A percentile compares a stretch with the other conserved stretches of the same genome.
phyloP scores from a whole-genome alignment of 192 early-diverging fungal species.

The Entrophospora sp. region DNA sequence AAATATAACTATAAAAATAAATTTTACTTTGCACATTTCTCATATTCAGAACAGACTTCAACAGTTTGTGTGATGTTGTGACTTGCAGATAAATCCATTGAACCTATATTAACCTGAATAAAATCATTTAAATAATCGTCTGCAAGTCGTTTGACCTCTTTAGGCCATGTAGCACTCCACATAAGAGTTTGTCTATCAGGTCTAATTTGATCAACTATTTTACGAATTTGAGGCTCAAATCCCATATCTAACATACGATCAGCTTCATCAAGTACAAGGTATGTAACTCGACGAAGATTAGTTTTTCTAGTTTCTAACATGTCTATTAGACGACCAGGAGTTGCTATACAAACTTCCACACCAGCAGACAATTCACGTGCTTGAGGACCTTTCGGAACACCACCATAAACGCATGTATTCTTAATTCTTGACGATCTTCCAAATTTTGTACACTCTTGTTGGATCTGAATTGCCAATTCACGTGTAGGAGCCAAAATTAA shows the following conservation, averaged over 20 bases:
- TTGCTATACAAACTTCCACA: slow-evolving; percentile 95
- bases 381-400: slow-evolving; percentile 85
- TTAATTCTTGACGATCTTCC: slow-evolving; percentile 81
- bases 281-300: slow-evolving; percentile 90
- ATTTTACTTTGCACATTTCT: slow-evolving; percentile 71
- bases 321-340: slow-evolving; percentile 96
- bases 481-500: slow-evolving; percentile 93
- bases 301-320: slow-evolving; percentile 85
- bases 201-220: slow-evolving; percentile 94
- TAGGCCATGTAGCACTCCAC: slow-evolving; percentile 99
- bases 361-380: slow-evolving; percentile 77
- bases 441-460: slow-evolving; percentile 91
- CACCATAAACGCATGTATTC: slow-evolving; percentile 94
- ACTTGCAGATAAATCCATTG: slow-evolving; percentile 82
- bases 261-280: slow-evolving; percentile 97
- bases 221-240: slow-evolving; percentile 96
- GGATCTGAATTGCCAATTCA: slow-evolving; percentile 96
- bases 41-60: slow-evolving; percentile 77
- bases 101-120: slow-evolving; percentile 96
- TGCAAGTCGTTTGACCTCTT: slow-evolving; percentile 87
- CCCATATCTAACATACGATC: slow-evolving; percentile 99
- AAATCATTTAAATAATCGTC: slow-evolving; percentile 85
- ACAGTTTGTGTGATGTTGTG: slow-evolving; percentile 89
- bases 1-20: not conserved
- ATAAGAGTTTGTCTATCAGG: slow-evolving; percentile 97